Percentiles rank a stretch among this genome's conserved stretches.
Conservation (phyloP, 2,329 filamentous ascomycete species). For the Neophaeococcomyces aloes region DNA sequence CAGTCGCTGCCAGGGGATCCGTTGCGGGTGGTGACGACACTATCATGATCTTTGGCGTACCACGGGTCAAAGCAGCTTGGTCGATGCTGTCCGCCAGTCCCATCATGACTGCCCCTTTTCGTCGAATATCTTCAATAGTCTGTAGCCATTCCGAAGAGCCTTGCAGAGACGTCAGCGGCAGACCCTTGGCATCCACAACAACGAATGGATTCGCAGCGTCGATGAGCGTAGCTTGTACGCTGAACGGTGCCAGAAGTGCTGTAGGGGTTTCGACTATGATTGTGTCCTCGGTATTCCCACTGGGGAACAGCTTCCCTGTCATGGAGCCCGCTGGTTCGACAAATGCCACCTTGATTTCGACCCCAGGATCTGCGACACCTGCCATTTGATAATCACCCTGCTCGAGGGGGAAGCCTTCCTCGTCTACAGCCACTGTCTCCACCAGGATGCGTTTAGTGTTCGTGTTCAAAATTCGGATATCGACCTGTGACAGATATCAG, state of each 20-base stretch:
- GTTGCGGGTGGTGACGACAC: constrained; percentile 29
- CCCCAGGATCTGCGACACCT: constrained; percentile 49
- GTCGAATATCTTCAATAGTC: constrained; percentile 46
- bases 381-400: constrained; percentile 51
- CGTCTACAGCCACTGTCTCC: constrained; percentile 45
- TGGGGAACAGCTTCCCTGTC: constrained; percentile 52
- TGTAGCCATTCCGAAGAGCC: constrained; percentile 30
- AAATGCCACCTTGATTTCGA: constrained; percentile 50
- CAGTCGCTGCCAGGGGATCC: background rate
- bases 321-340: constrained; percentile 51
- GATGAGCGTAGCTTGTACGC: constrained; percentile 44
- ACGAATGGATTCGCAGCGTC: constrained; percentile 55
- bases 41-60: too few relatives aligned
- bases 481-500: constrained; percentile 20
- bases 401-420: constrained; percentile 33
- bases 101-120: constrained; percentile 50
- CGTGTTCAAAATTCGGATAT: constrained; percentile 54
- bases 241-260: background rate
- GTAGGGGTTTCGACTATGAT: constrained; percentile 25
- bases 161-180: constrained; percentile 43
- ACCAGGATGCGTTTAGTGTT: constrained; percentile 57
- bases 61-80: constrained; percentile 24
- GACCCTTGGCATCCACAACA: constrained; percentile 46
- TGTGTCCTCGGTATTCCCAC: constrained; percentile 43
- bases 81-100: constrained; percentile 40